Evolutionary conservation across 495 filamentous ascomycete species (phyloP), one percentile per base, ranked within the genome.

Genomic region (Cenococcum geophilum): DNA sequence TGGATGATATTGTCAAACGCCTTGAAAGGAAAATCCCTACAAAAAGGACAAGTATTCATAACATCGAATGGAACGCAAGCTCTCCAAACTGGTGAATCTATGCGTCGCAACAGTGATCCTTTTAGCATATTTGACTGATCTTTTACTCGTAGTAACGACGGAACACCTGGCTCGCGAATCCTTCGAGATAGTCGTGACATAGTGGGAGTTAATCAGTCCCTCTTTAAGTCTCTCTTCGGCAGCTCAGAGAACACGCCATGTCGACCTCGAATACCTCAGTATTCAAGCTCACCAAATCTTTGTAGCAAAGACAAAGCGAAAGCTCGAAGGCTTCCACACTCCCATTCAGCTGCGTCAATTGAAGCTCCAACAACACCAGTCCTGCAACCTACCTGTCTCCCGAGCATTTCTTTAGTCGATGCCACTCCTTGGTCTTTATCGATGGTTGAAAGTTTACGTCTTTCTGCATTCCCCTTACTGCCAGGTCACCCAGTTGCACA

Each of bases 1-100:
- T 66, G 27, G 67, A 69, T 27, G 67, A 67, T 45, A 58, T 65
- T 53, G 60, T 61, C 21, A 62, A 49, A 43, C 52, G 53, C 9
- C 36, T 68, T 20, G 66, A 50, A 22, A 65, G 49, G 57, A 63
- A 55, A 57, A 20, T 51, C 12, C 53, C 63, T 0, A 21, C 23
- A 14, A 68, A 65, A 54, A 51, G 65, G n/a, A 51, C 61, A 10
- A 68, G 65, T 36, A 34, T 68, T 22, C 60, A 69, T 40, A 64
- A 60, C 42, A 64, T 65, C 40, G 67, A 70, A 11, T 70, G 64
- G 67, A 62, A 51, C 5, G 18, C 66, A 3, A 20, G 6, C 51
- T 62, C 66, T 3, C 42, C 62, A 10, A 55, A 34, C 49, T 56
- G 51, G 62, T 65, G 16, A 53, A 61, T 35, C n/a, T 4, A 45